Percentiles rank a stretch among this genome's conserved stretches.
phyloP scores from a whole-genome alignment of 2,329 filamentous ascomycete genomes.

The Diaporthe velutina region DNA sequence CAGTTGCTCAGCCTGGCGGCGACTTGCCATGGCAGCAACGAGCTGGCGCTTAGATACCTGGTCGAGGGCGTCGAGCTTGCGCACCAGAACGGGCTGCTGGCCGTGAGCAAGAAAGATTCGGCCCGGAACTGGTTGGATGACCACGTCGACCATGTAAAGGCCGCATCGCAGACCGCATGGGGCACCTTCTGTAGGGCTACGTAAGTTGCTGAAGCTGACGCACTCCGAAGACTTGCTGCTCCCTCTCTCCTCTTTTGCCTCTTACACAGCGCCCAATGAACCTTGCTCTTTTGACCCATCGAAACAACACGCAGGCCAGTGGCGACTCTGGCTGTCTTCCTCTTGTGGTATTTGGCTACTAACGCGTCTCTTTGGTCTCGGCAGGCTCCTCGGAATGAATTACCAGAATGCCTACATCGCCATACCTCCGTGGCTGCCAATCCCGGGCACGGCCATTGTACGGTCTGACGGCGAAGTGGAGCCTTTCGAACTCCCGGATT shows the following conservation, averaged over 20 bases:
- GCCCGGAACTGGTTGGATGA: conserved; percentile 38
- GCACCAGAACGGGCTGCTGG: conserved; percentile 33
- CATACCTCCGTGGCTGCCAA: conserved; percentile 31
- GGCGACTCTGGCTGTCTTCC: neutral
- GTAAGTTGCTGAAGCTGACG: too few species aligned
- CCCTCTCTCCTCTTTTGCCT: too few species aligned
- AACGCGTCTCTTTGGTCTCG: too few species aligned
- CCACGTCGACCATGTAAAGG: conserved; percentile 31
- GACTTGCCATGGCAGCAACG: conserved; percentile 29
- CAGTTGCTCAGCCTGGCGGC: conserved; percentile 35
- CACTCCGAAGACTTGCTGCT: too few species aligned
- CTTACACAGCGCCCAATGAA: too few species aligned
- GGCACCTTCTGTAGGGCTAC: conserved; percentile 37
- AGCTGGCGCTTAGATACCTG: conserved; percentile 26
- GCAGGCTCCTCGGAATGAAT: conserved; percentile 35
- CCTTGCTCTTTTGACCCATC: too few species aligned
- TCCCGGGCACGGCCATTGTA: conserved; percentile 30
- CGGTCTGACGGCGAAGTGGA: conserved; percentile 10
- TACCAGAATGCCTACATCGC: conserved; percentile 27
- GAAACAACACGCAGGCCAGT: neutral
- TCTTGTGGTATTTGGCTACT: neutral
- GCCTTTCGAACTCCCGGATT: conserved; percentile 39
- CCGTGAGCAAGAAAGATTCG: conserved; percentile 12
- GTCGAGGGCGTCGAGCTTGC: conserved; percentile 33
- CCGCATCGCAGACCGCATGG: conserved; percentile 38